phyloP scores from a whole-genome alignment of 805 yeast species.

The Saturnispora sanitii region DNA sequence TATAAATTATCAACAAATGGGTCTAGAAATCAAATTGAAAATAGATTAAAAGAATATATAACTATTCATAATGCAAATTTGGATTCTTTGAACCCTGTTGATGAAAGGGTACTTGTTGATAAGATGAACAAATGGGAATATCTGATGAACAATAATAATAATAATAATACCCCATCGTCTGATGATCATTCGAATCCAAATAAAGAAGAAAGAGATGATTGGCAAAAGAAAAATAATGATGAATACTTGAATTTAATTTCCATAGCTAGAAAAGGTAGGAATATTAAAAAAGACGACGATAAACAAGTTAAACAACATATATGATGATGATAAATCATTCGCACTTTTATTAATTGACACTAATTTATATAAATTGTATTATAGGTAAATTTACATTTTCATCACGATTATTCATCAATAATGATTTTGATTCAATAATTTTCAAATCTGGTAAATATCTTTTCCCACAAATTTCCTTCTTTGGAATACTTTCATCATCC shows the following conservation, averaged over 20 bases:
- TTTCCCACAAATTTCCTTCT: constrained; percentile 12
- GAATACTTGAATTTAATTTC: constrained; percentile 20
- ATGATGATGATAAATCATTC: not conserved
- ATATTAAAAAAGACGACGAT: constrained; percentile 11
- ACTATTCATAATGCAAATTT: constrained; percentile 73
- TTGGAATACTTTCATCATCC: not conserved
- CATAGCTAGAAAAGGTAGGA: constrained; percentile 15
- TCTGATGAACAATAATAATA: constrained; percentile 14
- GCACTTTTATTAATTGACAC: not conserved
- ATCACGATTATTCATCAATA: constrained; percentile 12
- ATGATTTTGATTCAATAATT: constrained; percentile 33
- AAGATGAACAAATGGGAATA: constrained; percentile 62
- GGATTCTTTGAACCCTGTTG: constrained; percentile 58
- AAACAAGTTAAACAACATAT: constrained; percentile 2
- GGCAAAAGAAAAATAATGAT: constrained; percentile 19
- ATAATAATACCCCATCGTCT: constrained; percentile 8
- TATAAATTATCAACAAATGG: constrained; percentile 56
- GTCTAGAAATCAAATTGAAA: constrained; percentile 49
- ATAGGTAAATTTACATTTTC: not conserved
- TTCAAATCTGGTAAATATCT: constrained; percentile 34
- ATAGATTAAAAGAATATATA: constrained; percentile 68
- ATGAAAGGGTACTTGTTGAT: constrained; percentile 44
- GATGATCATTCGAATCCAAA: constrained; percentile 16
- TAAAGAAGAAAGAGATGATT: constrained; percentile 26
- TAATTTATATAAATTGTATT: constrained; percentile 5